Conservation (phyloP, 352 stramenopile species). For the Phytophthora quininea region DNA sequence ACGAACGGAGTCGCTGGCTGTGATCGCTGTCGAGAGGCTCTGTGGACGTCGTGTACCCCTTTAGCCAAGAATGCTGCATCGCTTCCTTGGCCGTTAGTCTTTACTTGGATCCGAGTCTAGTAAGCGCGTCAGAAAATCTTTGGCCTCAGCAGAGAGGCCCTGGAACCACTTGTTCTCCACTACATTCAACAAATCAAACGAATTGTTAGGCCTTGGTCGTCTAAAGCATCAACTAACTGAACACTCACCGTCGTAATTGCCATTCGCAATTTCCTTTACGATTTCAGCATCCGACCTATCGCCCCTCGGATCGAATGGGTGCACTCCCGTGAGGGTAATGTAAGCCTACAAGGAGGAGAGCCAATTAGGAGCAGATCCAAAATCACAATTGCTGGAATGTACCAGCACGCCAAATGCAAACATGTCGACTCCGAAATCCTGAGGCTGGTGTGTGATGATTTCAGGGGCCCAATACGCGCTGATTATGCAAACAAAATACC, state of each 20-base stretch:
- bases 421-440: slow-evolving; percentile 80
- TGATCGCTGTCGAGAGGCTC: slow-evolving; percentile 58
- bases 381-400: not conserved
- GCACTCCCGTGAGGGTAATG: slow-evolving; percentile 76
- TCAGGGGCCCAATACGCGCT: slow-evolving; percentile 84
- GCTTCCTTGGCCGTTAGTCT: slow-evolving; percentile 62
- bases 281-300: slow-evolving; percentile 78
- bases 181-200: not conserved
- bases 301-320: slow-evolving; percentile 78
- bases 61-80: slow-evolving; percentile 68
- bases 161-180: slow-evolving; percentile 67
- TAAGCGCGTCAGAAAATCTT: slow-evolving; percentile 61
- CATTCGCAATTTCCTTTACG: slow-evolving; percentile 57
- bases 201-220: not conserved
- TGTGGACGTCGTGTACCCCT: slow-evolving; percentile 43
- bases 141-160: slow-evolving; percentile 58
- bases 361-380: not conserved
- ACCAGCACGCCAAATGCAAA: slow-evolving; percentile 83
- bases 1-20: slow-evolving; percentile 56
- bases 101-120: slow-evolving; percentile 54
- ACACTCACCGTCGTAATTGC: slow-evolving; percentile 61
- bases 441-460: slow-evolving; percentile 71
- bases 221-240: not conserved
- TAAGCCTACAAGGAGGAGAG: slow-evolving; percentile 44
- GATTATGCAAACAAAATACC: not conserved